These are phyloP conservation scores for Naganishia cerealis DNA, from an alignment of 1,284 basidiomycete genomes.

Conservation along the genomic window DNA sequence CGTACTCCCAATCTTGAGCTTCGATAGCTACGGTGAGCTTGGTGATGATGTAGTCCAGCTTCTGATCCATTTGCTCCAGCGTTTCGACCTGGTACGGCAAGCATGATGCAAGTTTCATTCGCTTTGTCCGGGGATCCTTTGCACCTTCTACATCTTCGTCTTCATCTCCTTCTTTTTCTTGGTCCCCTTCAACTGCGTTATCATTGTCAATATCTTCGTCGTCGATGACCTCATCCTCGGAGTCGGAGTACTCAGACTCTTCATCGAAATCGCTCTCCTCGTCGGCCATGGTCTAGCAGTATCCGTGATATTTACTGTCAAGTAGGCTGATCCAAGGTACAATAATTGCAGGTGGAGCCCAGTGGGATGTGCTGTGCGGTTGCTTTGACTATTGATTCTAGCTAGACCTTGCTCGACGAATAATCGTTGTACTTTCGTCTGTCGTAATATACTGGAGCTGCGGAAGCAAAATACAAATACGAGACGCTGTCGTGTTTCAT, in stretches of 20 bases:
- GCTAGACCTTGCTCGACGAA: neutral
- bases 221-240: constrained; percentile 25
- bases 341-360: neutral
- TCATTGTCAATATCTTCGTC: constrained; percentile 26
- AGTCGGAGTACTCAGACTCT: constrained; percentile 23
- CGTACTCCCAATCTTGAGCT: constrained; percentile 75
- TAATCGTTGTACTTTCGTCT: constrained; percentile 8
- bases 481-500: constrained; percentile 18
- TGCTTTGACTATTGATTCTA: neutral
- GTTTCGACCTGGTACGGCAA: constrained; percentile 81
- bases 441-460: constrained; percentile 1
- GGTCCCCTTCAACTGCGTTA: constrained; percentile 8
- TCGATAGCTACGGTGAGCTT: constrained; percentile 69
- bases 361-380: neutral
- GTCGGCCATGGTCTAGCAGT: constrained; percentile 9
- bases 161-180: constrained; percentile 6
- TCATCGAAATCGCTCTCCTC: constrained; percentile 25
- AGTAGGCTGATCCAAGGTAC: neutral
- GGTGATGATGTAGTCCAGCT: constrained; percentile 74
- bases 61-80: constrained; percentile 72
- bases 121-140: constrained; percentile 29
- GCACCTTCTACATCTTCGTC: constrained; percentile 18
- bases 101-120: constrained; percentile 30
- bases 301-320: neutral
- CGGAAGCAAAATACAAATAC: constrained; percentile 9